Conservation (phyloP, 2,329 filamentous ascomycete genomes). For the Aspergillus sp. region DNA sequence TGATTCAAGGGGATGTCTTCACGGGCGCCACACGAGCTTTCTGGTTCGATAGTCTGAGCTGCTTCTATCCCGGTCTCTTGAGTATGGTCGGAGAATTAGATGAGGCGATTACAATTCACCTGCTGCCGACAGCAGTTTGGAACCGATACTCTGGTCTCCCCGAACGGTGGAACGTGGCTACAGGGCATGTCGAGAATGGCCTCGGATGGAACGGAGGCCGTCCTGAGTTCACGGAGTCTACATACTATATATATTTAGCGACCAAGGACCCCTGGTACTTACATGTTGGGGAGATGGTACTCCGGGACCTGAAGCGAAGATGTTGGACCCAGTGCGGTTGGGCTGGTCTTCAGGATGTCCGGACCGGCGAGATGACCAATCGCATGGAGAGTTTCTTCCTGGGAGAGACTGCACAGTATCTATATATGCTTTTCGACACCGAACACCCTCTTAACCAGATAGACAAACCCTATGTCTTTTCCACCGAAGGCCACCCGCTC, state of each 20-base stretch:
- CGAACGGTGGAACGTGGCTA: slow-evolving; percentile 83
- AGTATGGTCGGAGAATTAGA: slow-evolving; percentile 81
- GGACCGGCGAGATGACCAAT: slow-evolving; percentile 76
- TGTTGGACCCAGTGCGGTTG: slow-evolving; percentile 91
- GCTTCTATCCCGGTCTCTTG: slow-evolving; percentile 87
- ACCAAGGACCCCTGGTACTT: slow-evolving; percentile 95
- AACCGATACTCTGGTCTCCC: slow-evolving; percentile 88
- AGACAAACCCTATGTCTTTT: slow-evolving; percentile 85
- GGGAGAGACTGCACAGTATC: slow-evolving; percentile 90
- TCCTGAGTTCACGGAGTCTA: slow-evolving; percentile 95
- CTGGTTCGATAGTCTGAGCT: slow-evolving; percentile 94
- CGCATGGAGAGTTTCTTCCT: slow-evolving; percentile 99
- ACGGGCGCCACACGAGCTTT: slow-evolving; percentile 82
- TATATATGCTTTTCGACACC: slow-evolving; percentile 83
- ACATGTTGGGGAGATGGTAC: slow-evolving; percentile 89
- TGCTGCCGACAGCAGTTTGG: slow-evolving; percentile 90
- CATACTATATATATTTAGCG: slow-evolving; percentile 88
- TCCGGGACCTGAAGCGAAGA: slow-evolving; percentile 75
- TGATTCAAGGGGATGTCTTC: slow-evolving; percentile 78
- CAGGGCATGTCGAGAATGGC: slow-evolving; percentile 74
- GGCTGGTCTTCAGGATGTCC: slow-evolving; percentile 78
- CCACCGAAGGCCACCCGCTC: slow-evolving; percentile 89
- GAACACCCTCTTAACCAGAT: slow-evolving; percentile 79
- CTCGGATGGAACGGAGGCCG: slow-evolving; percentile 92
- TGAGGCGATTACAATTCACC: slow-evolving; percentile 80